These are phyloP conservation scores for Saposhnikovia divaricata DNA, from an alignment of 129 eudicot genomes.

Conservation along the genomic window DNA sequence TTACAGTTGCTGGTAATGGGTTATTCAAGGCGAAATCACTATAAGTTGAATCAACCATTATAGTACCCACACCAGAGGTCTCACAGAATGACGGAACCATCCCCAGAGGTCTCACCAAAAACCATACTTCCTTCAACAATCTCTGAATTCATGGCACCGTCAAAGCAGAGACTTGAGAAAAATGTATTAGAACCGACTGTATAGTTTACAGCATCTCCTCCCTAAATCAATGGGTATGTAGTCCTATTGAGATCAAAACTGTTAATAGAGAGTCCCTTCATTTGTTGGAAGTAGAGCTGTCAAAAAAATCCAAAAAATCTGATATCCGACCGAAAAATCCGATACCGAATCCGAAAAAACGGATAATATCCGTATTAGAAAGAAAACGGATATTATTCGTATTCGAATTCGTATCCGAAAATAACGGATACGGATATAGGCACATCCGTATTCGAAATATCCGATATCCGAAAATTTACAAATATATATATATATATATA, in stretches of 20 bases:
- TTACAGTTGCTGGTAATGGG: conserved; percentile 25
- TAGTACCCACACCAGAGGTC: conserved; percentile 25
- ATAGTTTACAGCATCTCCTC: conserved; percentile 30
- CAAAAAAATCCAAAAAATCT: too few species aligned
- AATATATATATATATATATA: too few species aligned
- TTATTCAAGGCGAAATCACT: conserved; percentile 20
- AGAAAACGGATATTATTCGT: too few species aligned
- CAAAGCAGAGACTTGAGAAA: not conserved
- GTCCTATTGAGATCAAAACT: conserved; percentile 26
- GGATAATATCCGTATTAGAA: too few species aligned
- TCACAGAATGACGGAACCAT: conserved; percentile 16
- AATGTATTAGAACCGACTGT: conserved; percentile 18
- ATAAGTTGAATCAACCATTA: conserved; percentile 7
- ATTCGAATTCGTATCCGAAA: too few species aligned
- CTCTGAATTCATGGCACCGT: conserved; percentile 14
- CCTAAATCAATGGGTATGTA: conserved; percentile 29
- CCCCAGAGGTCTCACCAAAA: conserved; percentile 13
- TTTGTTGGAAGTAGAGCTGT: not conserved
- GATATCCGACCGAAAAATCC: too few species aligned
- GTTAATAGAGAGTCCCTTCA: conserved; percentile 21
- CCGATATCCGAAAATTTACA: too few species aligned
- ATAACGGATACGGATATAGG: too few species aligned
- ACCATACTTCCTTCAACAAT: conserved; percentile 25
- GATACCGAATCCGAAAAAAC: too few species aligned
- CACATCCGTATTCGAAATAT: too few species aligned